Base-by-base conservation (phyloP, 2,329 filamentous ascomycete genomes). In the Iodosphaeria phyllophila region DNA sequence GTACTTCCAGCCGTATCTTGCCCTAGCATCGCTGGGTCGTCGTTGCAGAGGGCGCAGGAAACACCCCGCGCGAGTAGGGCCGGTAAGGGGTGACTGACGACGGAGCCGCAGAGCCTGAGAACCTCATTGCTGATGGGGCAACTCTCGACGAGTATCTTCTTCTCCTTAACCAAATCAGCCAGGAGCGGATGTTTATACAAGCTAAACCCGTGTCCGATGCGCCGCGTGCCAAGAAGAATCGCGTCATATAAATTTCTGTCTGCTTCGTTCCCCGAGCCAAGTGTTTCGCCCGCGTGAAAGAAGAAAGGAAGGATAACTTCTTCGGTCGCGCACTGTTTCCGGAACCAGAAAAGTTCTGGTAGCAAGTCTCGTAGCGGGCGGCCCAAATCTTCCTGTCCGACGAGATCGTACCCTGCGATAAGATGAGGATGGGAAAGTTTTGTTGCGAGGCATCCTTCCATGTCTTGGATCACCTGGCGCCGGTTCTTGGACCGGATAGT, bases 41-140 rank as follows among this genome's bases (percentile, higher is more conserved):
- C 86, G 42, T 92, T 92, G 53, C 74, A 82, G 7, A 98, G 64
- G 8, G 74, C 70, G 39, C 83, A 86, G 5, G 78, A 49, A 1
- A 95, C 80, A 14, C 86, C 86, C 21, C 83, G 70, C 1, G 86
- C 74, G 4, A 95, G 58, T 1, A 95, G 61, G 0, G 82, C 78
- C 0, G 84, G 84, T 1, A 93, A 59, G 0, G 83, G 74, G 43
- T 92, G 82, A 2, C 68, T 64, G 48, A 74, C 66, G 41, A 91
- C 73, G 20, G 70, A 78, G 29, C 70, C 66, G 28, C 77, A 80
- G 11, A 92, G 64, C 1, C 82, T 66, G 7, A 92, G 60, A 3
- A 91, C 73, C 45, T 92, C 83, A 48, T 92, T 92, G 9, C 74
- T 83, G 30, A 92, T 83, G 1, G 84, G 84, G 46, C 84, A 95